A percentile compares a stretch with the other conserved stretches of the same genome.
These are phyloP conservation scores for Crithidia mellificae DNA, from an alignment of 208 protist genomes.

Conservation along the genomic window DNA sequence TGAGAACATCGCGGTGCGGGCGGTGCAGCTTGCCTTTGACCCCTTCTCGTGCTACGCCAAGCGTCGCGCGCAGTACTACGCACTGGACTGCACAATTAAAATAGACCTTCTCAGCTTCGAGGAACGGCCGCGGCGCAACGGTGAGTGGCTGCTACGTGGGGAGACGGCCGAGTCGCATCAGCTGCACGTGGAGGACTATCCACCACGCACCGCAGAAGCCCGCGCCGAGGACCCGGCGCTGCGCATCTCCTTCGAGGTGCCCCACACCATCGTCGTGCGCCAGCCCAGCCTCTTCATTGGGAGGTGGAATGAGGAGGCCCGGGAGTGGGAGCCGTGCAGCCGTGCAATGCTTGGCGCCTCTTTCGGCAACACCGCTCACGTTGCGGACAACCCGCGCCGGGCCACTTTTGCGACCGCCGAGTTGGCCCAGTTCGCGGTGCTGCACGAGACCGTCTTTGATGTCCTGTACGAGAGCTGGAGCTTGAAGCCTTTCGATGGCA, in stretches of 20 bases:
- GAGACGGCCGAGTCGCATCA: slow-evolving; percentile 69
- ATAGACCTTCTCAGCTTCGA: slow-evolving; percentile 83
- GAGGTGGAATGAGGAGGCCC: slow-evolving; percentile 64
- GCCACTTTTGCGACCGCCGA: slow-evolving; percentile 74
- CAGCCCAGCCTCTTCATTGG: slow-evolving; percentile 84
- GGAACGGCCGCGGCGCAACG: slow-evolving; percentile 66
- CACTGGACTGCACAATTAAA: slow-evolving; percentile 85
- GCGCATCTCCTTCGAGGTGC: slow-evolving; percentile 87
- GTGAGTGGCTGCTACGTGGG: slow-evolving; percentile 79
- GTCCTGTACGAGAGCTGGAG: slow-evolving; percentile 88
- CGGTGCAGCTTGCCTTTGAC: slow-evolving; percentile 87
- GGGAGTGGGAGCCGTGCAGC: slow-evolving; percentile 86
- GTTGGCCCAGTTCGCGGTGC: slow-evolving; percentile 85
- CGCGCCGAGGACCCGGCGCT: slow-evolving; percentile 71
- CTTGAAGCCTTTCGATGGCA: slow-evolving; percentile 67
- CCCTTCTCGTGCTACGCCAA: slow-evolving; percentile 61
- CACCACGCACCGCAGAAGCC: slow-evolving; percentile 55
- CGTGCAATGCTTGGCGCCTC: slow-evolving; percentile 61
- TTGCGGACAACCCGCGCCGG: slow-evolving; percentile 41
- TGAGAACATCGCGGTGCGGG: slow-evolving; percentile 88
- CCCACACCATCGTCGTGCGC: slow-evolving; percentile 75
- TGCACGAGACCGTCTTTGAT: slow-evolving; percentile 91
- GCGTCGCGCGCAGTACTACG: slow-evolving; percentile 69
- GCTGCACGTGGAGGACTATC: slow-evolving; percentile 82
- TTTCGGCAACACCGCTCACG: slow-evolving; percentile 36